Evolutionary conservation across 257 asterid genomes (phyloP).

Genomic region (Thymus quinquecostatus): DNA sequence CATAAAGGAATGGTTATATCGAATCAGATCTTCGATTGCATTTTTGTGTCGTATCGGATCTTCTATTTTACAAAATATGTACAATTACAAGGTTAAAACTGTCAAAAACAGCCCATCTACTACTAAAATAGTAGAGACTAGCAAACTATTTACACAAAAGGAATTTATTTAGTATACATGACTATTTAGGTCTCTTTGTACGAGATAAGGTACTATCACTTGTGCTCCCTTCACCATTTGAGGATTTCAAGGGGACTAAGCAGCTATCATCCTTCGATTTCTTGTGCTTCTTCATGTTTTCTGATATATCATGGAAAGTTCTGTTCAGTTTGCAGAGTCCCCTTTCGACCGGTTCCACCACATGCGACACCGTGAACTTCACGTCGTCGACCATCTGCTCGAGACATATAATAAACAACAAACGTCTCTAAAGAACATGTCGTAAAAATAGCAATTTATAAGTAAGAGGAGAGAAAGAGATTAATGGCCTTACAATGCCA

Average conservation of each 20-base stretch:
- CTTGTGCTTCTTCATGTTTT: slow-evolving; percentile 65
- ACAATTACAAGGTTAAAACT: too few relatives aligned
- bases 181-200: neutral
- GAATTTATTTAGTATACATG: neutral
- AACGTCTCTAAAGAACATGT: too few relatives aligned
- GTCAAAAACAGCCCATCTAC: too few relatives aligned
- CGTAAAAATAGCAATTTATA: too few relatives aligned
- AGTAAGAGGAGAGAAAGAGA: slow-evolving; percentile 6
- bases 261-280: slow-evolving; percentile 77
- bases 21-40: too few relatives aligned
- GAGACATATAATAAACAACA: too few relatives aligned
- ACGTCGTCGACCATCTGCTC: slow-evolving; percentile 85
- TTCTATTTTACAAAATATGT: too few relatives aligned
- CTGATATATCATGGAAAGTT: slow-evolving; percentile 86
- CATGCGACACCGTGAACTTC: slow-evolving; percentile 97
- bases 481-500: slow-evolving; percentile 68
- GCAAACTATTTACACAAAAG: too few relatives aligned
- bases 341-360: slow-evolving; percentile 90
- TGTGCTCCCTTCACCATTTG: neutral
- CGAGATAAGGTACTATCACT: neutral
- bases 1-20: too few relatives aligned
- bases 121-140: too few relatives aligned
- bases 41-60: too few relatives aligned
- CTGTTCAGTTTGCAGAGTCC: slow-evolving; percentile 76
- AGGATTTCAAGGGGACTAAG: slow-evolving; percentile 62